Evolutionary conservation across 257 asterid species (phyloP).

Genomic region (Solanum commersonii): DNA sequence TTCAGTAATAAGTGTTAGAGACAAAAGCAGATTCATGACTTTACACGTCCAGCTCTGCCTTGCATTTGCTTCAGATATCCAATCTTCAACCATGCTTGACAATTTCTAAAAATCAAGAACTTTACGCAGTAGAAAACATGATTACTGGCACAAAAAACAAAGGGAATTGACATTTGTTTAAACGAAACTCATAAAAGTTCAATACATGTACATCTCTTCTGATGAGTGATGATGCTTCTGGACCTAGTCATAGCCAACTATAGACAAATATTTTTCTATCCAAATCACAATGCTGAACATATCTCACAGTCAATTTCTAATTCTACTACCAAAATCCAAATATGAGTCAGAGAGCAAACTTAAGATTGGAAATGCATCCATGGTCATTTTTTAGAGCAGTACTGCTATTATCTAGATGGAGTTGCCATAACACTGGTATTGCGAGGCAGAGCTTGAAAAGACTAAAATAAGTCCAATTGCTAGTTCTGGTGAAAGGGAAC

Average conservation of each 20-base stretch:
- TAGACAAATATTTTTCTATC: not conserved
- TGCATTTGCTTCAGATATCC: slow-evolving; percentile 97
- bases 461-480: not conserved
- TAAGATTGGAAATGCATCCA: not conserved
- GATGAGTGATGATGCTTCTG: not conserved
- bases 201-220: not conserved
- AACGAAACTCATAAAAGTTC: not conserved
- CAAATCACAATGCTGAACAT: not conserved
- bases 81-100: slow-evolving; percentile 95
- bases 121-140: not conserved
- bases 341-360: not conserved
- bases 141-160: not conserved
- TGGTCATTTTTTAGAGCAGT: not conserved
- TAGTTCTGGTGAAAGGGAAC: not conserved
- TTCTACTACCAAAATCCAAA: not conserved
- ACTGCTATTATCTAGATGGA: not conserved
- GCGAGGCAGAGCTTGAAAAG: not conserved
- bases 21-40: slow-evolving; percentile 93
- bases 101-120: slow-evolving; percentile 49
- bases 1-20: slow-evolving; percentile 70
- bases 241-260: not conserved
- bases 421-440: not conserved
- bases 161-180: not conserved
- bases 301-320: not conserved
- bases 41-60: slow-evolving; percentile 99